Percentiles rank a stretch among this genome's conserved stretches.
Evolutionary conservation across 345 rosid genomes (phyloP).

Genomic region (Syzygium jambos): DNA sequence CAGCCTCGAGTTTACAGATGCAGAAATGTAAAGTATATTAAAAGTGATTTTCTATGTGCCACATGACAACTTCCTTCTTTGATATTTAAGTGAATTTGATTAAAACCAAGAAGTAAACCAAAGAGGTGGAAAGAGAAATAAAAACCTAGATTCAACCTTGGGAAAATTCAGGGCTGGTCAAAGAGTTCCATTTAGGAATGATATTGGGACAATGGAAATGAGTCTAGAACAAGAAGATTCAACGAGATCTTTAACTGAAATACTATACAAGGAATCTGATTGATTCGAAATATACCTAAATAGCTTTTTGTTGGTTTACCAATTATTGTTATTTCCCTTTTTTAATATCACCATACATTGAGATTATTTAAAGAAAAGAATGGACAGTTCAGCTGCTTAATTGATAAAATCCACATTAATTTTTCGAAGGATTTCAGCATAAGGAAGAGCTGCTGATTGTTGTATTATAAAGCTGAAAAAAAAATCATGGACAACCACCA

Average conservation of each 20-base stretch:
- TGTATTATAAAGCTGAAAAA: neutral
- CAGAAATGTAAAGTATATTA: neutral
- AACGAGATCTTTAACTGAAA: neutral
- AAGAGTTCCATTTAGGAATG: neutral
- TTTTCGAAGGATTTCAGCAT: neutral
- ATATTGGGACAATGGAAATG: neutral
- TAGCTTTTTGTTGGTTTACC: neutral
- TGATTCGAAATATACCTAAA: neutral
- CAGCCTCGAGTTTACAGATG: neutral
- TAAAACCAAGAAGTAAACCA: neutral
- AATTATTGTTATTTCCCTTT: neutral
- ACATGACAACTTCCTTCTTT: neutral
- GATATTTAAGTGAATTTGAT: neutral
- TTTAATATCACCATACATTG: neutral
- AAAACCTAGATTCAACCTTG: neutral
- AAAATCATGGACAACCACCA: neutral
- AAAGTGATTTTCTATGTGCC: neutral
- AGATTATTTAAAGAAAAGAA: neutral
- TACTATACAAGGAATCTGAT: neutral
- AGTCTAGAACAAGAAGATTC: neutral
- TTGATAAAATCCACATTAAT: neutral
- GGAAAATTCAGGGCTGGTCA: neutral
- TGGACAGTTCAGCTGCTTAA: neutral
- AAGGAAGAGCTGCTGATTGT: neutral
- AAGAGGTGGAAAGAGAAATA: neutral